phyloP scores from a whole-genome alignment of 805 yeast species.

The Sugiyamaella valdiviana region DNA sequence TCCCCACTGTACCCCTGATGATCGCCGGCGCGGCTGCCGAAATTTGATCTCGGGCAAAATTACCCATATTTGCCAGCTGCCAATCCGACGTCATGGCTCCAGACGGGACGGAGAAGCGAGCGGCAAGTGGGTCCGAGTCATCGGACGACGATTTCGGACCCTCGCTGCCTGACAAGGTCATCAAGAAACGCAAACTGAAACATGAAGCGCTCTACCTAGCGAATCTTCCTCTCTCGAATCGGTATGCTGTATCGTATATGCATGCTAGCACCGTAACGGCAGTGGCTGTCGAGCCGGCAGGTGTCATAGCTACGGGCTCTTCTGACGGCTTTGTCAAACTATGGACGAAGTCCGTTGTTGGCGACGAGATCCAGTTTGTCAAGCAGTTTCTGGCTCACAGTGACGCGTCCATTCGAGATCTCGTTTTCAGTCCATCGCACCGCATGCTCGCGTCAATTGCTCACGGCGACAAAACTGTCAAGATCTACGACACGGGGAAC shows the following conservation, averaged over 20 bases:
- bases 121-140: not conserved
- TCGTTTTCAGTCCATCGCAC: conserved; percentile 22
- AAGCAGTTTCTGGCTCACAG: conserved; percentile 28
- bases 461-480: conserved; percentile 17
- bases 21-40: no score
- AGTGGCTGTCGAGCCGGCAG: conserved; percentile 10
- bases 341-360: conserved; percentile 26
- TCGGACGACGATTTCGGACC: conserved; percentile 15
- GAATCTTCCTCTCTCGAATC: conserved; percentile 8
- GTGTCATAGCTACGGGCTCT: conserved; percentile 27
- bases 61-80: no score
- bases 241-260: conserved; percentile 25
- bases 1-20: no score
- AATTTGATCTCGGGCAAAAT: no score
- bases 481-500: conserved; percentile 33
- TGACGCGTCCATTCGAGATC: conserved; percentile 16
- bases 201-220: conserved; percentile 3
- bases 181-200: conserved; percentile 3
- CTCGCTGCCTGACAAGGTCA: not conserved
- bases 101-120: no score
- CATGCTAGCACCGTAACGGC: conserved; percentile 19
- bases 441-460: conserved; percentile 27
- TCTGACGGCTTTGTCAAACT: conserved; percentile 34
- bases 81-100: no score
- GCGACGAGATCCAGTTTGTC: conserved; percentile 30